A percentile compares a stretch with the other conserved stretches of the same genome.
phyloP scores from a whole-genome alignment of 2,329 filamentous ascomycete species.

The Penicillium sp. region DNA sequence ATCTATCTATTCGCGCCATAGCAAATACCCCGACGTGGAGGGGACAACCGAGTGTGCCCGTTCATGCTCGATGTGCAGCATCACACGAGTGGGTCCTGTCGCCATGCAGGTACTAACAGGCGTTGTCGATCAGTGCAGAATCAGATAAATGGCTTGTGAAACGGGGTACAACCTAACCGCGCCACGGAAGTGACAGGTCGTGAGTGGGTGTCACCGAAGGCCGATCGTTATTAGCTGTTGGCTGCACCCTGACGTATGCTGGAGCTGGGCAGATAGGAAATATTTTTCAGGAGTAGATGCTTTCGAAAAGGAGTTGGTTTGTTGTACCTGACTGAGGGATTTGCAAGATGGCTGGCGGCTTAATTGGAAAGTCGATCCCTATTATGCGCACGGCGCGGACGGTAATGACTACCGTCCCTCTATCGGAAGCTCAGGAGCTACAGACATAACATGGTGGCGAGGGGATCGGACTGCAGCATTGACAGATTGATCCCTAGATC shows the following conservation, averaged over 20 bases:
- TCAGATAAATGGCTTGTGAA: slow-evolving; percentile 15
- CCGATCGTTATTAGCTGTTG: not conserved
- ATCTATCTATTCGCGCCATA: slow-evolving; percentile 2
- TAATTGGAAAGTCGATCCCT: not conserved
- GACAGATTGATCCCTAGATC: slow-evolving; percentile 10
- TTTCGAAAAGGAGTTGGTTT: not conserved
- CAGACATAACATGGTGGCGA: not conserved
- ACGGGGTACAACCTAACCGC: slow-evolving; percentile 16
- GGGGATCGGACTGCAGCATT: not conserved
- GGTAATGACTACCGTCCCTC: not conserved
- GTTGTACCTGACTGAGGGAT: not conserved
- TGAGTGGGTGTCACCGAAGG: not conserved
- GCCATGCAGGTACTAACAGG: slow-evolving; percentile 17
- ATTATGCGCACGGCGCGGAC: not conserved
- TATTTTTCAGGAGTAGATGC: not conserved
- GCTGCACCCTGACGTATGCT: not conserved
- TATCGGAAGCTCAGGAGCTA: not conserved
- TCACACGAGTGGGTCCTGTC: slow-evolving; percentile 14
- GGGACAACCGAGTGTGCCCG: slow-evolving; percentile 16
- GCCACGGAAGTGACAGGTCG: slow-evolving; percentile 24
- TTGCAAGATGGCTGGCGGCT: not conserved
- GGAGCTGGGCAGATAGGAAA: not conserved
- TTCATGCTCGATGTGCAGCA: slow-evolving; percentile 15
- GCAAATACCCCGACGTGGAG: slow-evolving; percentile 16
- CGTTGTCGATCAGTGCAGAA: slow-evolving; percentile 16